Evolutionary conservation across 2,329 filamentous ascomycete species (phyloP).

Genomic region (Bipolaris sorokiniana): DNA sequence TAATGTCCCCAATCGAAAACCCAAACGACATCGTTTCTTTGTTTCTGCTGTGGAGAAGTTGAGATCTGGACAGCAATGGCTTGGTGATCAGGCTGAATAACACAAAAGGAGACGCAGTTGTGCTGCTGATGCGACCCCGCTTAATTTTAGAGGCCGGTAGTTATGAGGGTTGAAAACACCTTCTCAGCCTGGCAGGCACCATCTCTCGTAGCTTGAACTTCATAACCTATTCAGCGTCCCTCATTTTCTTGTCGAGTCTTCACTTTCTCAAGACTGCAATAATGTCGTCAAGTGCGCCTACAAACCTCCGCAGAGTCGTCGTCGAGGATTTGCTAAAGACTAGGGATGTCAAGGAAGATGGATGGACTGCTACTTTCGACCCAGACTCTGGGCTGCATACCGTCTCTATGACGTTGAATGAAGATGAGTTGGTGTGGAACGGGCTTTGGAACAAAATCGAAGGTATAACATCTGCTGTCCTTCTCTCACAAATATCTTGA

Average conservation of each 20-base stretch:
- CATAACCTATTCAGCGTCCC: not conserved
- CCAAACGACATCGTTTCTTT: constrained; percentile 2
- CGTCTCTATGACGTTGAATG: not conserved
- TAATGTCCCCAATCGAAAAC: not conserved
- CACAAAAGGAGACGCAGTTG: not conserved
- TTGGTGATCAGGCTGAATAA: not conserved
- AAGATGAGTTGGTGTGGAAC: not conserved
- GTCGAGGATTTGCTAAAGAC: not conserved
- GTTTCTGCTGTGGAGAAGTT: not conserved
- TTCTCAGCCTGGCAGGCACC: not conserved
- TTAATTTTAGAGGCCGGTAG: not conserved
- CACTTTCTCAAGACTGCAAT: not conserved
- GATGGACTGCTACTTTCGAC: not conserved
- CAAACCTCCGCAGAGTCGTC: not conserved
- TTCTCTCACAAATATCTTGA: not conserved
- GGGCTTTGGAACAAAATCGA: not conserved
- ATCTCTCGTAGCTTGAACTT: not conserved
- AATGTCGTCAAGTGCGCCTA: not conserved
- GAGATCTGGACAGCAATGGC: not conserved
- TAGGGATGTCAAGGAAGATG: not conserved
- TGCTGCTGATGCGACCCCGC: not conserved
- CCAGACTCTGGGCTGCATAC: not conserved
- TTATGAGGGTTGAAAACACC: not conserved
- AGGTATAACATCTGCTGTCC: not conserved
- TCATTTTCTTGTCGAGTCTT: not conserved